Conservation (phyloP, 2,329 filamentous ascomycete species). For the Dissoconium aciculare region DNA sequence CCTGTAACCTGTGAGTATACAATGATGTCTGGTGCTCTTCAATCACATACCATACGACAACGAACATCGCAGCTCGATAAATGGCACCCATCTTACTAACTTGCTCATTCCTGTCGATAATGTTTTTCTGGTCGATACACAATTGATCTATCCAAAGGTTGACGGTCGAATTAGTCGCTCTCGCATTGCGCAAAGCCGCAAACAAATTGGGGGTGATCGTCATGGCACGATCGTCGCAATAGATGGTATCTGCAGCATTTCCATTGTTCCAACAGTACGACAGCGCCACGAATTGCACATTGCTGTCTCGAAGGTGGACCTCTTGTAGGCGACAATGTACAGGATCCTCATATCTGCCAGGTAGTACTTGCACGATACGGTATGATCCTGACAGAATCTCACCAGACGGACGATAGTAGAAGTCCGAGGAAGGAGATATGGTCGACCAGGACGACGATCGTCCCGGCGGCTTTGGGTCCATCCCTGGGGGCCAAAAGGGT, state of each 20-base stretch:
- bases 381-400: slow-evolving; percentile 8
- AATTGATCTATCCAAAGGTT: slow-evolving; percentile 12
- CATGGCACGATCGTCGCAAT: slow-evolving; percentile 8
- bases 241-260: slow-evolving; percentile 6
- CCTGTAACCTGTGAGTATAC: too few species aligned
- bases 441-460: slow-evolving; percentile 7
- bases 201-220: slow-evolving; percentile 10
- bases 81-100: slow-evolving; percentile 11
- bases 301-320: slow-evolving; percentile 7
- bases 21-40: neutral
- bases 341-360: slow-evolving; percentile 8
- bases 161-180: slow-evolving; percentile 6
- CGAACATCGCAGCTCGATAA: slow-evolving; percentile 8
- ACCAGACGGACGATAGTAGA: slow-evolving; percentile 9
- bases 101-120: slow-evolving; percentile 10
- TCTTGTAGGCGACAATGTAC: slow-evolving; percentile 9
- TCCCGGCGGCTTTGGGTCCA: neutral
- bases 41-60: slow-evolving; percentile 9
- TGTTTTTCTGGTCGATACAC: slow-evolving; percentile 11
- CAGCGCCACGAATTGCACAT: slow-evolving; percentile 8
- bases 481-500: neutral
- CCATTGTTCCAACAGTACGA: slow-evolving; percentile 11
- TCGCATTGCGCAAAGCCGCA: slow-evolving; percentile 10
- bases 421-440: slow-evolving; percentile 8
- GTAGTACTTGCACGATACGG: slow-evolving; percentile 9